A percentile compares a stretch with the other conserved stretches of the same genome.
Conservation (phyloP, 1,284 basidiomycete species). For the Ceratobasidium sp. region DNA sequence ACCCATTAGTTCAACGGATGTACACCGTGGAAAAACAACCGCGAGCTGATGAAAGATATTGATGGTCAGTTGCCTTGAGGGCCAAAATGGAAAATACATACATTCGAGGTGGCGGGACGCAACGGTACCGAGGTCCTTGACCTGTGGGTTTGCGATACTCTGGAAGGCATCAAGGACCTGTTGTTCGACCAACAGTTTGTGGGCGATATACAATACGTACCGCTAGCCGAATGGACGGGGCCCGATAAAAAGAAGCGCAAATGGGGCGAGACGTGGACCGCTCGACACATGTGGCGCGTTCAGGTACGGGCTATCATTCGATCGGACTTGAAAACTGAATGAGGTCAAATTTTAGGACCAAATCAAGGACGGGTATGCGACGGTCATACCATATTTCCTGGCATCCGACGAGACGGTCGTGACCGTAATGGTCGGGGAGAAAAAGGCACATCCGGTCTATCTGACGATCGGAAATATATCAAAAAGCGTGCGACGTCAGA, state of each 20-base stretch:
- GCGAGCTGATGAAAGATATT: not conserved
- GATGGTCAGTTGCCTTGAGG: not conserved
- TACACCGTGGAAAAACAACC: not conserved
- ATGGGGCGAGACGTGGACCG: no score
- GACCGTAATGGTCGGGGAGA: constrained; percentile 31
- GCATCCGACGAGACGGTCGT: constrained; percentile 40
- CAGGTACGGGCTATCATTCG: no score
- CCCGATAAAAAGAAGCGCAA: no score
- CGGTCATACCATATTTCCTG: no score
- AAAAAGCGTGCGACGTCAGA: constrained; percentile 28
- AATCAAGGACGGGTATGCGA: no score
- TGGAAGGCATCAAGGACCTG: not conserved
- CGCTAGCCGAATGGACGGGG: no score
- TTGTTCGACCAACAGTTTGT: not conserved
- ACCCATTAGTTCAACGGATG: no score
- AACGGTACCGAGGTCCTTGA: not conserved
- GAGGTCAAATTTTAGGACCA: no score
- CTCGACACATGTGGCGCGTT: no score
- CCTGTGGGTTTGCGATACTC: not conserved
- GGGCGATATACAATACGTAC: not conserved
- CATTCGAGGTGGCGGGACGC: not conserved
- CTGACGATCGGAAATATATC: constrained; percentile 39
- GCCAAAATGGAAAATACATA: not conserved
- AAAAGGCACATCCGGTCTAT: constrained; percentile 40
- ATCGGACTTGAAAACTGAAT: no score